These are phyloP conservation scores for Coleophoma cylindrospora DNA, from an alignment of 2,329 filamentous ascomycete species.

Conservation along the genomic window DNA sequence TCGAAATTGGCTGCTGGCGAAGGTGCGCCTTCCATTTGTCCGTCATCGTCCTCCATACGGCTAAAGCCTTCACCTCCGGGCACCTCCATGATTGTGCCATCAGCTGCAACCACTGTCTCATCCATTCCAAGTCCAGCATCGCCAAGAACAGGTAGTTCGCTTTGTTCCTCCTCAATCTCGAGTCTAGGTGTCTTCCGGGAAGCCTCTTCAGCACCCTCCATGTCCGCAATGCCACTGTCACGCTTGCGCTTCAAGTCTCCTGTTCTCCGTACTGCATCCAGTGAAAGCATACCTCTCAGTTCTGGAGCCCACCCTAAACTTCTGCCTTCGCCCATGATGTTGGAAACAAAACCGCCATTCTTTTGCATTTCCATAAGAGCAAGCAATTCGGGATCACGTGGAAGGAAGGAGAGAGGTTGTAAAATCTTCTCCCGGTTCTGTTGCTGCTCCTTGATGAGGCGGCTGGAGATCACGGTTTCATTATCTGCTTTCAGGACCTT, in stretches of 20 bases:
- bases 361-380: conserved; percentile 90
- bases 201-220: conserved; percentile 56
- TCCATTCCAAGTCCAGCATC: conserved; percentile 46
- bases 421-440: conserved; percentile 82
- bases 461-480: conserved; percentile 70
- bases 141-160: conserved; percentile 34
- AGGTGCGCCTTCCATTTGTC: conserved; percentile 33
- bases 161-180: conserved; percentile 58
- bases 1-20: conserved; percentile 62
- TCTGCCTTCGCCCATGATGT: conserved; percentile 76
- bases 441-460: conserved; percentile 81
- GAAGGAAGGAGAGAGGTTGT: conserved; percentile 75
- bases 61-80: conserved; percentile 47
- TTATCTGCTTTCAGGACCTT: conserved; percentile 76
- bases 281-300: conserved; percentile 83
- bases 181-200: conserved; percentile 60
- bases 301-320: conserved; percentile 85
- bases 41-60: conserved; percentile 39
- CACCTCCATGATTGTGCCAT: conserved; percentile 62
- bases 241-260: conserved; percentile 91
- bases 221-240: conserved; percentile 78
- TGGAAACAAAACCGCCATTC: conserved; percentile 83
- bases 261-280: conserved; percentile 71
- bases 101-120: conserved; percentile 35
- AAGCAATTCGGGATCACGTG: conserved; percentile 79